A percentile compares a stretch with the other conserved stretches of the same genome.
Conservation (phyloP, 2,329 filamentous ascomycete genomes). For the Lasiodiplodia citricola region DNA sequence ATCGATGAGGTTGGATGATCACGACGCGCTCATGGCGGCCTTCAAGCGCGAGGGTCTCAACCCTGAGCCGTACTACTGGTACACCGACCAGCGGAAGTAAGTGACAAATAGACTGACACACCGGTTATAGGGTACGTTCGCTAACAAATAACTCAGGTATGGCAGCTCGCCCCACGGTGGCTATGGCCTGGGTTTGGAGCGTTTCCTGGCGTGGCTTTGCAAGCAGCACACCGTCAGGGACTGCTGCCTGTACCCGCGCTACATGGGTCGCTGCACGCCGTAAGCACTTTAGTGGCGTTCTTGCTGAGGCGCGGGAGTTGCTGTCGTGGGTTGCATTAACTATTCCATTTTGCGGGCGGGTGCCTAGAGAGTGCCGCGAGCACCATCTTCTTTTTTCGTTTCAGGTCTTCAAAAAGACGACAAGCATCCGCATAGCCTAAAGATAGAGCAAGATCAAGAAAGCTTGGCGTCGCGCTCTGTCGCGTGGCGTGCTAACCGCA, state of each 20-base stretch:
- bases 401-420: constrained; percentile 5
- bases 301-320: neutral
- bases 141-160: constrained; percentile 62
- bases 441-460: constrained; percentile 25
- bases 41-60: constrained; percentile 88
- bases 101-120: constrained; percentile 42
- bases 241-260: constrained; percentile 78
- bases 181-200: constrained; percentile 90
- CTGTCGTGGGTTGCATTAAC: neutral
- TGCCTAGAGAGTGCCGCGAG: neutral
- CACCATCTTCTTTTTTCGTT: neutral
- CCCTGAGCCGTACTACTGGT: constrained; percentile 93
- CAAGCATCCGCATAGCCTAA: neutral
- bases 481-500: constrained; percentile 2
- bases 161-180: constrained; percentile 91
- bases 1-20: constrained; percentile 93
- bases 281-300: constrained; percentile 41
- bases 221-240: constrained; percentile 69
- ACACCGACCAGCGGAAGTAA: constrained; percentile 94
- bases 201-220: constrained; percentile 73
- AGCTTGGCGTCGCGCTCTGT: constrained; percentile 19
- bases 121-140: neutral
- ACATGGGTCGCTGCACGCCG: constrained; percentile 81
- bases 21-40: constrained; percentile 85
- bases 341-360: neutral